Base-by-base conservation (phyloP, 495 filamentous ascomycete genomes). In the Usnea hakonensis region DNA sequence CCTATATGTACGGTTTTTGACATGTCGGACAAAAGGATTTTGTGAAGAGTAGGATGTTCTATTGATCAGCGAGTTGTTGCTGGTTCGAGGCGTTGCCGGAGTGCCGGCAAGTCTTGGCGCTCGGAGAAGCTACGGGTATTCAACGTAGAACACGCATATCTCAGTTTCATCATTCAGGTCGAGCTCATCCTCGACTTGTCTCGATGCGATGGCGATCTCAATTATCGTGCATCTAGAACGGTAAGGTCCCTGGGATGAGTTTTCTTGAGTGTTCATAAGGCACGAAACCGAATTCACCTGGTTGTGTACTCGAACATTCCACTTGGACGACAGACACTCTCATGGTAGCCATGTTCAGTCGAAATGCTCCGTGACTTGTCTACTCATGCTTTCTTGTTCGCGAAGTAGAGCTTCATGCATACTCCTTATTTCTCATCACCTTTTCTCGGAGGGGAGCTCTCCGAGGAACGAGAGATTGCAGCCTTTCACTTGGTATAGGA, bases 1-100 rank as follows among this genome's bases (percentile, higher is more conserved):
- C 80, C 74, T 55, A 96, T 91, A 38, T 85, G 78, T 60, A 90
- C 78, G 40, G 85, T 82, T 67, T 84, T 81, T 60, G 83, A 83
- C 84, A 88, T 88, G 11, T 3, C 32, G 5, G 14, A 17, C 3
- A 6, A 28, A 4, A 4, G 13, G 13, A 16, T 16, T 30, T 17
- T 30, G 11, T 14, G 30, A 28, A 17, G 7, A 5, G 16, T 8
- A 32, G 2, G 28, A 3, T 19, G 9, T 19, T 0, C 16, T 52
- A 37, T 17, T 62, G 50, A 43, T 30, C 13, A 19, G 32, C 5
- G 16, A 52, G 1, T 48, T 2, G 4, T 2, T 2, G 5, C 28
- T 17, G 0, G 17, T 19, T 19, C 14, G 1, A 14, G 4, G 26
- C 0, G 32, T 19, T 7, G 5, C 19, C 48, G 11, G 32, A 52